Evolutionary conservation across 139 green algal genomes (phyloP), one percentile per base, ranked within the genome.

Genomic region (Closterium sp.): DNA sequence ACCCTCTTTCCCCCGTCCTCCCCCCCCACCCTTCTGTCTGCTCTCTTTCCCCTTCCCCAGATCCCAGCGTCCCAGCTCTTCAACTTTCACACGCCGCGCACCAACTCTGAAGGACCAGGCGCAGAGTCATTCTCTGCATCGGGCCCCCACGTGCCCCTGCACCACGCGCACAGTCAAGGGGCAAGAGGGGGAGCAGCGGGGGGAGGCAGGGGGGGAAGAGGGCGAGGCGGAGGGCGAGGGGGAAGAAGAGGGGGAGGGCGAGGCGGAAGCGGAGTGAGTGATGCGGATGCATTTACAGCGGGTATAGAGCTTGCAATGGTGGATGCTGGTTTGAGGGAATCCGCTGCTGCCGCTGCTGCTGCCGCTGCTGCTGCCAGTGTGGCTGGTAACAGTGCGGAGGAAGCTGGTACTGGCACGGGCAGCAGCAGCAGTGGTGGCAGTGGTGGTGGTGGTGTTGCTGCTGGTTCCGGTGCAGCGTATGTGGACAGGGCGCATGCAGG

Each of bases 51-150:
- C 5, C 62, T 34, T 30, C n/a, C 13, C 21, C 89, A 92, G 89
- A 92, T 92, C 21, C 89, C 89, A 89, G 89, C 89, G 3, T 89
- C 89, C 10, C 89, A 92, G n/a, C 89, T 92, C 0, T 92, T 92
- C 86, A 32, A 89, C n/a, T 92, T 92, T 70, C 89, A 73, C 27
- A 42, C 62, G 21, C 34, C 22, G 1, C 50, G 89, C 30, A 73
- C 89, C 32, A 91, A 31, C 38, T 89, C 13, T 6, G 29, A 89
- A 50, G 86, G 11, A 9, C 28, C 29, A 3, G 29, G 86, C 1
- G 17, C 28, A 29, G n/a, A 31, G n/a, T 24, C 85, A 3, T 87
- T 9, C 62, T 27, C 62, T 79, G 17, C 62, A 79, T 22, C 17
- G 0, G 1, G 62, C 62, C 19, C 62, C 62, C 62, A 79, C 62